A percentile compares a stretch with the other conserved stretches of the same genome.
Conservation (phyloP, 495 filamentous ascomycete species). For the Diplogelasinospora grovesii region DNA sequence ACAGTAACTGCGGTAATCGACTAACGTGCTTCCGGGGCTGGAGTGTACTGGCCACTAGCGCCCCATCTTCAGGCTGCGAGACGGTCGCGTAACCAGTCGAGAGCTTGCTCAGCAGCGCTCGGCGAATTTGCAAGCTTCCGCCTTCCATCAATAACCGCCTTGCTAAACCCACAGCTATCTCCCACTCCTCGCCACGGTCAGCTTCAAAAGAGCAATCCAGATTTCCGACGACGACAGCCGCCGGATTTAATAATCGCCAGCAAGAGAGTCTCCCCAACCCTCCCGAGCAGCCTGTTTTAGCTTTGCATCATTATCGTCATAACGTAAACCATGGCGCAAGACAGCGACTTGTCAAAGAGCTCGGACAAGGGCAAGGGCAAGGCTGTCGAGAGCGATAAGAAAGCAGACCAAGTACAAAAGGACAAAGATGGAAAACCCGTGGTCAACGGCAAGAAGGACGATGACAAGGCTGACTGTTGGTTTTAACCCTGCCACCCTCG, state of each 20-base stretch:
- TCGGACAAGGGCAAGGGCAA: conserved; percentile 96
- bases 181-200: conserved; percentile 1
- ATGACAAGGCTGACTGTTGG: conserved; percentile 46
- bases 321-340: conserved; percentile 68
- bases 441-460: conserved; percentile 68
- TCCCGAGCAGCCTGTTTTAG: background rate
- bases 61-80: conserved; percentile 32
- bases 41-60: conserved; percentile 17
- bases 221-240: background rate
- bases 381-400: conserved; percentile 57
- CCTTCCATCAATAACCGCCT: conserved; percentile 11
- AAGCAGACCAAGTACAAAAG: conserved; percentile 59
- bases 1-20: no score
- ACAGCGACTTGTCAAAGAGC: conserved; percentile 75
- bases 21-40: no score
- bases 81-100: conserved; percentile 34
- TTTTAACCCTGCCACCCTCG: conserved; percentile 9
- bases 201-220: conserved; percentile 1
- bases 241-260: background rate
- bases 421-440: conserved; percentile 60
- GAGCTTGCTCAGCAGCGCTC: conserved; percentile 17
- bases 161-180: background rate
- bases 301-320: background rate
- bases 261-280: background rate
- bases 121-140: conserved; percentile 24